Evolutionary conservation across 139 green algal genomes (phyloP), one percentile per base, ranked within the genome.

Genomic region (Chlorella sp.): DNA sequence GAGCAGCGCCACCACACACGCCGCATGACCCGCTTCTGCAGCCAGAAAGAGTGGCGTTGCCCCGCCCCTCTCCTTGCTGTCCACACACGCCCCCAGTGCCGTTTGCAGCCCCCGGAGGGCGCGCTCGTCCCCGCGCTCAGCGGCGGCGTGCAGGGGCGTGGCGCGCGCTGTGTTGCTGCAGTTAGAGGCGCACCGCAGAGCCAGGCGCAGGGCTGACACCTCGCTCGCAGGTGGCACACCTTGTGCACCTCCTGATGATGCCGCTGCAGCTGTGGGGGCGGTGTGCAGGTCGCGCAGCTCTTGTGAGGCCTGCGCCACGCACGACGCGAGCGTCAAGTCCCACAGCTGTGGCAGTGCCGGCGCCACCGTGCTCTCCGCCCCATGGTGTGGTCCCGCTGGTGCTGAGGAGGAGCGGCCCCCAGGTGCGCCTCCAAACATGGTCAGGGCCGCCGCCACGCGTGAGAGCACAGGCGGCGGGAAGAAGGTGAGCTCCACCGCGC

Each of bases 121-220:
- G 22, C 30, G 29, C 5, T 35, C 62, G 42, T 78, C 63, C 61
- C 82, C 85, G 3, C 74, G 70, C 50, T 88, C 84, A 0, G 83
- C 86, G 0, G 90, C 90, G 1, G 70, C 61, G 67, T 97, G 92
- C 71, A 97, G 70, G 23, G 92, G 85, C 0, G 92, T 92, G 34
- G 32, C 63, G 17, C 89, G 82, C 0, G 35, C 72, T 2, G 62
- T 65, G 26, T 75, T 85, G 24, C 85, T 94, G 80, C 86, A 94
- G 72, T 89, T 92, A 35, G 78, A 86, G 0, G 87, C 89, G 34
- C 81, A 85, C 22, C 75, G 26, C 62, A 95, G 50, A 1, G 79
- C 79, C 27, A 71, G 32, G 24, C 17, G 2, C 27, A 86, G 62
- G 1, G 67, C 65, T 23, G 55, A 33, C 42, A 55, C 42, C 42